Percentiles rank a stretch among this genome's conserved stretches.
Evolutionary conservation across 2,329 filamentous ascomycete genomes (phyloP).

Genomic region (Dothiorella sarmentorum): DNA sequence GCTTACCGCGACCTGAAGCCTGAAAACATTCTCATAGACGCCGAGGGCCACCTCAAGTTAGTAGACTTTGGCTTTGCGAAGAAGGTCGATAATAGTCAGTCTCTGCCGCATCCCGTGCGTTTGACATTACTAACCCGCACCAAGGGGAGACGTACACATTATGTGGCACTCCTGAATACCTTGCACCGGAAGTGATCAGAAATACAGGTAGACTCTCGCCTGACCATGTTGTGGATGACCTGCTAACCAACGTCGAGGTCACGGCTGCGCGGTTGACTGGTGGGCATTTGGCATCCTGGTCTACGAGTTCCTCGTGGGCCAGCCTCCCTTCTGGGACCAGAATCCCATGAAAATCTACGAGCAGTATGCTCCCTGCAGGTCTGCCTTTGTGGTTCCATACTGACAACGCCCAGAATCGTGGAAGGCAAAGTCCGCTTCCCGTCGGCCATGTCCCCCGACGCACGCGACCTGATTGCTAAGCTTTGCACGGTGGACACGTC

Average conservation of each 20-base stretch:
- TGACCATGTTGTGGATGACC: not conserved
- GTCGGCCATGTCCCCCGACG: constrained; percentile 62
- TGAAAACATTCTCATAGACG: constrained; percentile 76
- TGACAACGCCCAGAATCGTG: constrained; percentile 58
- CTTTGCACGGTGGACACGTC: constrained; percentile 78
- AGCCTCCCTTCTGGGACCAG: constrained; percentile 82
- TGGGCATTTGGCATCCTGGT: constrained; percentile 82
- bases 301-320: constrained; percentile 80
- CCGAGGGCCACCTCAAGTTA: constrained; percentile 73
- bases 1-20: constrained; percentile 81
- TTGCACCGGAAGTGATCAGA: constrained; percentile 79
- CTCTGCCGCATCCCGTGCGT: not conserved
- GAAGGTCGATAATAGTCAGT: constrained; percentile 60
- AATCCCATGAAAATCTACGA: constrained; percentile 87
- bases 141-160: constrained; percentile 73
- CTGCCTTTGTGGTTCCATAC: not conserved
- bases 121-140: not conserved
- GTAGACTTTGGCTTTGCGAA: constrained; percentile 87
- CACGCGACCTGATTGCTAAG: constrained; percentile 70
- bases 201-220: constrained; percentile 59
- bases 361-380: constrained; percentile 38
- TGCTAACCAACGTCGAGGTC: constrained; percentile 41
- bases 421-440: constrained; percentile 75
- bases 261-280: constrained; percentile 75
- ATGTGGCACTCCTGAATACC: constrained; percentile 79